Evolutionary conservation across 352 stramenopile genomes (phyloP), one percentile per base, ranked within the genome.

Genomic region (Pythium guiyangense): DNA sequence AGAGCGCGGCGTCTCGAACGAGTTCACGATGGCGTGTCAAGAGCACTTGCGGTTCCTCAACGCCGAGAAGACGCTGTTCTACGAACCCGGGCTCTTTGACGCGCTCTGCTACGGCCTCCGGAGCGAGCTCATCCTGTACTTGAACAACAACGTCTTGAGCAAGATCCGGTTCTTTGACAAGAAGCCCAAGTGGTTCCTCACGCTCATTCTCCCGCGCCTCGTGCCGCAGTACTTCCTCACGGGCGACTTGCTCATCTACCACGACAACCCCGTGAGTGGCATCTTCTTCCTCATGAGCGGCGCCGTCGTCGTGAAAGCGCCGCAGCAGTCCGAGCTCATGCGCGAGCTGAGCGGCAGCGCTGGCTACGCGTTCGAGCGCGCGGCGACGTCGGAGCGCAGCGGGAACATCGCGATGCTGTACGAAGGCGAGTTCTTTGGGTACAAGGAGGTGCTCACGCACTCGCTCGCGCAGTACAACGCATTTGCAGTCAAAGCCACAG

Each of bases 151-250:
- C 29, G 64, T 87, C 2, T 60, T 90, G 5, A 76, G 77, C 4
- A 80, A 87, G 51, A 74, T 90, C 6, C 74, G 81, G 1, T 90
- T 92, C 56, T 92, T 92, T 29, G 81, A 92, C 51, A 92, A 92
- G 52, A 92, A 92, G 27, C 81, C 81, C 4, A 92, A 92, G 42
- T 92, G 81, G 81, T 92, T 92, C 56, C 57, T 92, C 17, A 86
- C 81, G 15, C 60, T 92, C 18, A 56, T 92, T 14, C 57, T 92
- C 14, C 81, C 79, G 22, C 66, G 77, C 22, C 63, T 92, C 4
- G 67, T 86, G 10, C 81, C 81, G 4, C 81, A 92, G 52, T 92
- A 74, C 60, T 92, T 82, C 39, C 55, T 88, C 3, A 60, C 80
- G 25, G 73, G 81, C 2, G 81, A 92, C 49, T 66, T 92, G 48